Conservation (phyloP, 1,284 basidiomycete species). For the Phenoliferia sp. region DNA sequence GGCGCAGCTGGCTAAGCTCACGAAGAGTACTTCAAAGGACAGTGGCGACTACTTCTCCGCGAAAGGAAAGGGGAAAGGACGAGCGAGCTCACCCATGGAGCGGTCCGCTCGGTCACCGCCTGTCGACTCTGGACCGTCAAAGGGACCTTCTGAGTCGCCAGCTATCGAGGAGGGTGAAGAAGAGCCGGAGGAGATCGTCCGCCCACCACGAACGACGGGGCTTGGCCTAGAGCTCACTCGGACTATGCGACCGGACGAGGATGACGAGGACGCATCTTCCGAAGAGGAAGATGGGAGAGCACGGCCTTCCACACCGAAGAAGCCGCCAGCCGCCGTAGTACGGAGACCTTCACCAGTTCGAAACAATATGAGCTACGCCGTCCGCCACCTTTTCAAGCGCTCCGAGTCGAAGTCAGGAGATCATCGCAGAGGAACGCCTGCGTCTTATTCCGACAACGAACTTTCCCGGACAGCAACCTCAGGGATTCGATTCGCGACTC, state of each 20-base stretch:
- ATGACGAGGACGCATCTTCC: neutral
- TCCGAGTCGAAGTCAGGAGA: neutral
- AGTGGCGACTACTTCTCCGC: neutral
- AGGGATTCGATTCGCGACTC: conserved; percentile 21
- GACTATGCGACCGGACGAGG: neutral
- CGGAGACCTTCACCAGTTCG: conserved; percentile 1
- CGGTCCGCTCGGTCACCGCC: neutral
- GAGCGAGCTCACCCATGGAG: neutral
- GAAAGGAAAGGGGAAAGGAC: conserved; percentile 3
- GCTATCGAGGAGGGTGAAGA: neutral
- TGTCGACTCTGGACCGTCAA: neutral
- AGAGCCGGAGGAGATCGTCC: neutral
- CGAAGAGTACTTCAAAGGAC: neutral
- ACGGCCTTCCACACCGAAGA: neutral
- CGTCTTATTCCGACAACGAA: neutral
- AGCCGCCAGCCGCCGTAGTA: no score
- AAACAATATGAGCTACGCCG: conserved; percentile 8
- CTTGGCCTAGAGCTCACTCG: neutral
- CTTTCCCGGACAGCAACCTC: neutral
- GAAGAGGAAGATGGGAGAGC: neutral
- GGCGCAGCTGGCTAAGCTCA: conserved; percentile 13
- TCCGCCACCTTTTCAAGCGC: conserved; percentile 20
- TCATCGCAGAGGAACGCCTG: neutral
- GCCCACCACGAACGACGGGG: neutral
- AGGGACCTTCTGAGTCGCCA: neutral